Base-by-base conservation (phyloP, 2,329 filamentous ascomycete genomes). In the Niveomyces coronatus region DNA sequence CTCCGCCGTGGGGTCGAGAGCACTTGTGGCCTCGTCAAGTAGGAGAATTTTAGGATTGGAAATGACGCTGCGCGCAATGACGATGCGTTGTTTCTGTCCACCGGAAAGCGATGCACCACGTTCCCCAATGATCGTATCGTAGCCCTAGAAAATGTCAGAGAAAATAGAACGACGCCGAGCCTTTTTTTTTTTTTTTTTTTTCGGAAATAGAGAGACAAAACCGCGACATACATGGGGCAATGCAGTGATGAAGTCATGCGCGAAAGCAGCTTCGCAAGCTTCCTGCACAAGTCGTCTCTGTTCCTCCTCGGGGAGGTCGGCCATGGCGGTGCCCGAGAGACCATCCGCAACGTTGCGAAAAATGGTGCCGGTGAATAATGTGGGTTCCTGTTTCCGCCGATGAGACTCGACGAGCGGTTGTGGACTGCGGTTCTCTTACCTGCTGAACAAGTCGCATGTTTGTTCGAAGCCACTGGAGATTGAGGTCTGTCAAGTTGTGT, bases 11-110 rank as follows among this genome's bases (percentile, higher is more conserved):
- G 63, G 60, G 29, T 68, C 63, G 9, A 68, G 52, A 1, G 79
- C 75, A 33, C 71, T 78, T 0, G 80, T 84, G 2, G 79, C 79
- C 53, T 85, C 79, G 45, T 85, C 80, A 2, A 84, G 61, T 20
- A 84, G 70, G 0, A 84, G 60, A 30, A 84, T 74, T 3, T 64
- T 64, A 0, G 79, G 77, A 39, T 78, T 63, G 16, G 74, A 75
- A 30, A 83, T 65, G 45, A 83, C 79, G 42, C 71, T 76, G 15
- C 78, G 67, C 3, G 79, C 79, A 45, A 83, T 82, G 2, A 77
- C 72, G 18, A 83, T 64, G 5, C 79, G 68, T 49, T 83, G 79
- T 37, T 77, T 69, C 48, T 83, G 79, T 1, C 79, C 79, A 8
- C 79, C 79, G 5, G 74, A 80, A 0, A 84, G 60, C 31, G 76